These are phyloP conservation scores for Sphagnum fallax DNA, from an alignment of 228 moss, liverwort and hornwort genomes.

Conservation along the genomic window DNA sequence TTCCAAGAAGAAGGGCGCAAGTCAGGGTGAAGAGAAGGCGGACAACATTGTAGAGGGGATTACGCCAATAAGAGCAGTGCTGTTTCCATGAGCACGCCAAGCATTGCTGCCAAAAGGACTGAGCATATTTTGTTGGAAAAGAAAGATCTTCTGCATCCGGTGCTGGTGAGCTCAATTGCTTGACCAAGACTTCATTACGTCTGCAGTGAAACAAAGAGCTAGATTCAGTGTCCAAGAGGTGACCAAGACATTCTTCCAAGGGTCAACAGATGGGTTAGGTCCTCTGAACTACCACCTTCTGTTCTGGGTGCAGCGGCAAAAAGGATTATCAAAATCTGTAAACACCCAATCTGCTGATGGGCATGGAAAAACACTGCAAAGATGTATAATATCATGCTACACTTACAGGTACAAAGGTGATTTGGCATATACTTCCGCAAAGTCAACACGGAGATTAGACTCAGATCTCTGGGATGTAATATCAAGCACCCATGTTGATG, in stretches of 20 bases:
- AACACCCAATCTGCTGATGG: too few relatives aligned
- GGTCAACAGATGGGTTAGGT: too few relatives aligned
- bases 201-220: constrained; percentile 9
- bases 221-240: too few relatives aligned
- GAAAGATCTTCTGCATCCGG: constrained; percentile 42
- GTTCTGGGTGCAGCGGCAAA: too few relatives aligned
- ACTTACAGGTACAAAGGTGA: constrained; percentile 31
- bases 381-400: neutral
- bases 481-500: constrained; percentile 61
- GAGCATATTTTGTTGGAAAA: constrained; percentile 46
- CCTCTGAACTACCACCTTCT: too few relatives aligned
- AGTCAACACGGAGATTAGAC: constrained; percentile 27
- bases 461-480: constrained; percentile 17
- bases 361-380: neutral
- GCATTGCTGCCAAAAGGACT: constrained; percentile 42
- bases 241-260: too few relatives aligned
- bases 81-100: constrained; percentile 51
- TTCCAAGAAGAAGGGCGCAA: constrained; percentile 38
- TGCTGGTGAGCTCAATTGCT: constrained; percentile 33
- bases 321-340: too few relatives aligned
- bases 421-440: constrained; percentile 40
- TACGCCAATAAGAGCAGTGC: constrained; percentile 49
- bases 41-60: constrained; percentile 55
- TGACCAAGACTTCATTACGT: constrained; percentile 43
- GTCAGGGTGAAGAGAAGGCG: constrained; percentile 45